Evolutionary conservation across 441 rosid genomes (phyloP).

Genomic region (Omphalea diandra): DNA sequence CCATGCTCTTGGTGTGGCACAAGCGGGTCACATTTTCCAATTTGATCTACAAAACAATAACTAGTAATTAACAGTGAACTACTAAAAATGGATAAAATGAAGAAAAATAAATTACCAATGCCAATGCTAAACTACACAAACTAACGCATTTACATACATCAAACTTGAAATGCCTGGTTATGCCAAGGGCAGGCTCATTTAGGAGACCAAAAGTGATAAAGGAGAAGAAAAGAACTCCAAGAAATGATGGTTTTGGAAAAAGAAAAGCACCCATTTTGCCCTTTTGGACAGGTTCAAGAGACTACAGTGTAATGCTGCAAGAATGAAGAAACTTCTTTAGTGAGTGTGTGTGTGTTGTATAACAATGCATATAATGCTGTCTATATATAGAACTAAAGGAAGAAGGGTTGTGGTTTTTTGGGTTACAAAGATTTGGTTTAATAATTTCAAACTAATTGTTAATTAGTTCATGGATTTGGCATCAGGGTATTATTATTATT

Average conservation of each 20-base stretch:
- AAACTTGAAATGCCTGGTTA: constrained; percentile 44
- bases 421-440: too few relatives aligned
- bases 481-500: too few relatives aligned
- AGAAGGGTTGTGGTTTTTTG: background rate
- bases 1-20: constrained; percentile 47
- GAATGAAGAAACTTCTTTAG: background rate
- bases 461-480: constrained; percentile 9
- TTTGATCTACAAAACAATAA: constrained; percentile 31
- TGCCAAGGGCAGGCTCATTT: constrained; percentile 24
- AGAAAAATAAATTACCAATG: background rate
- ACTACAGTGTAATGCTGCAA: background rate
- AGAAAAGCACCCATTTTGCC: constrained; percentile 36
- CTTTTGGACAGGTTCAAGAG: background rate
- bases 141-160: constrained; percentile 28
- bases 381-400: constrained; percentile 12
- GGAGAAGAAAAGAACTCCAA: constrained; percentile 28
- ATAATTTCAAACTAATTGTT: background rate
- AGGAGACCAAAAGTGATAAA: constrained; percentile 21
- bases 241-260: constrained; percentile 25
- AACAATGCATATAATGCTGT: background rate
- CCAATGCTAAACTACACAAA: too few relatives aligned
- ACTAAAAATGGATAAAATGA: too few relatives aligned
- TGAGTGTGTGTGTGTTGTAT: background rate
- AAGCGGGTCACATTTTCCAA: constrained; percentile 45
- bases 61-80: background rate